These are phyloP conservation scores for Alternaria viburni DNA, from an alignment of 2,329 filamentous ascomycete species.

Conservation along the genomic window DNA sequence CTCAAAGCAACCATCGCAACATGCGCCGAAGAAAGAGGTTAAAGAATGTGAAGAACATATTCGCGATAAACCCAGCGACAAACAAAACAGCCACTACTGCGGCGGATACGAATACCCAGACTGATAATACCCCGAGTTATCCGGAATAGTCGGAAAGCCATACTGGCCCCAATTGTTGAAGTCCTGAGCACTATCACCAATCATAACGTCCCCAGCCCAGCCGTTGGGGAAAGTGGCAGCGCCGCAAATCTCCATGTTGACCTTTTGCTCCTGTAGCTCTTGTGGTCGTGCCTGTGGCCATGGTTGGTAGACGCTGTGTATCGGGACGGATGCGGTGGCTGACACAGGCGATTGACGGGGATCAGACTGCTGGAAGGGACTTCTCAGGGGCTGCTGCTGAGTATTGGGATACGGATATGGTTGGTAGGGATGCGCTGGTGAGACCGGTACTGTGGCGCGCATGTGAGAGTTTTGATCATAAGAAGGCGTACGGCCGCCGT, in stretches of 20 bases:
- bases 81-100: no score
- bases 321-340: not conserved
- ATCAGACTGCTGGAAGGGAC: not conserved
- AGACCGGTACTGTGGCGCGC: not conserved
- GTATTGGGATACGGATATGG: not conserved
- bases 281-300: not conserved
- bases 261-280: not conserved
- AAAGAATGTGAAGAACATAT: no score
- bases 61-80: no score
- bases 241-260: constrained; percentile 1
- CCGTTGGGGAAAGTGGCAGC: not conserved
- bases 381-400: not conserved
- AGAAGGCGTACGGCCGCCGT: not conserved
- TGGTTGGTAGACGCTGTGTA: not conserved
- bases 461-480: not conserved
- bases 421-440: not conserved
- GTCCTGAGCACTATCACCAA: not conserved
- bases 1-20: not conserved
- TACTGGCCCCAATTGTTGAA: not conserved
- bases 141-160: not conserved
- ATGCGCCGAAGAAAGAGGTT: not conserved
- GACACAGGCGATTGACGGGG: not conserved
- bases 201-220: not conserved
- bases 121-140: not conserved
- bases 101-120: not conserved